Evolutionary conservation across 2,329 filamentous ascomycete genomes (phyloP).

Genomic region (Epichloe glyceriae): DNA sequence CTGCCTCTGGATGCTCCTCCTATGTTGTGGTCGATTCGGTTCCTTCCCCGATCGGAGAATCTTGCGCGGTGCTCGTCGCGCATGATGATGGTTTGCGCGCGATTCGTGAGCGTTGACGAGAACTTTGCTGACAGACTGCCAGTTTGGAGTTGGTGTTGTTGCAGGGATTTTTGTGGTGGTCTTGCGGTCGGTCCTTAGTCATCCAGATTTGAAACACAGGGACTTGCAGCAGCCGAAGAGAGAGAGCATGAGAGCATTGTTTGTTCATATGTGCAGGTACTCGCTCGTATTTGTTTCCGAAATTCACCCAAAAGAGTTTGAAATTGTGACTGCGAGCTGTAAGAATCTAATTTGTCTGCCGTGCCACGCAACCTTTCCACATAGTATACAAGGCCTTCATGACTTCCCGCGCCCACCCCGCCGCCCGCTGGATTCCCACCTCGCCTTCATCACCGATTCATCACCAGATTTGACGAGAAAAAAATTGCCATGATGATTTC

Average conservation of each 20-base stretch:
- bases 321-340: no score
- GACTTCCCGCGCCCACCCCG: not conserved
- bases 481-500: conserved; percentile 5
- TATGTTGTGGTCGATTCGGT: conserved; percentile 5
- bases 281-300: no score
- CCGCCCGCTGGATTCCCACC: not conserved
- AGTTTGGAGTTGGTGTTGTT: no score
- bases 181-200: not conserved
- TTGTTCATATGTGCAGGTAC: no score
- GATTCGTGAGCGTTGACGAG: not conserved
- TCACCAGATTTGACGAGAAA: not conserved
- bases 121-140: not conserved
- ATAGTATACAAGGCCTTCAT: not conserved
- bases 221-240: no score
- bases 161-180: no score
- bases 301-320: no score
- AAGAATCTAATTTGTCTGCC: no score
- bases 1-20: conserved; percentile 7
- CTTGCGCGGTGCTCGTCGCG: conserved; percentile 27
- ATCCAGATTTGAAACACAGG: not conserved
- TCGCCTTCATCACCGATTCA: not conserved
- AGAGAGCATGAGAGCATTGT: no score
- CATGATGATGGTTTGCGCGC: conserved; percentile 22
- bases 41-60: conserved; percentile 17
- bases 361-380: no score